Conservation (phyloP, 2,329 filamentous ascomycete genomes). For the Coleophoma cylindrospora region DNA sequence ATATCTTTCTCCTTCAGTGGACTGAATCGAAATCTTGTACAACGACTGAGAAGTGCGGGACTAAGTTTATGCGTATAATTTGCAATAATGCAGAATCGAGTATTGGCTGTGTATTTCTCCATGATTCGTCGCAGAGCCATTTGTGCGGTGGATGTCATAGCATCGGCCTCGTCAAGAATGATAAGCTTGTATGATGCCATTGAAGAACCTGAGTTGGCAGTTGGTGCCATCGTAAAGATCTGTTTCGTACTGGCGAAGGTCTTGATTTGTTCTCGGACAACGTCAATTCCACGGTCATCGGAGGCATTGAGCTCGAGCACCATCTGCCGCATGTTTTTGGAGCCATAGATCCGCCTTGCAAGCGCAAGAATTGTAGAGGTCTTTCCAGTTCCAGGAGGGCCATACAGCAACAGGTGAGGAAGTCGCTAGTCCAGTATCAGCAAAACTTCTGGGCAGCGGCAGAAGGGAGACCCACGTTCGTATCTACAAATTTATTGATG, state of each 20-base stretch:
- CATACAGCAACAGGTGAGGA: slow-evolving; percentile 93
- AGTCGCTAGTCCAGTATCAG: slow-evolving; percentile 50
- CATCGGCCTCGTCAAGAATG: slow-evolving; percentile 96
- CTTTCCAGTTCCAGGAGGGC: slow-evolving; percentile 94
- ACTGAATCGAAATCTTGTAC: slow-evolving; percentile 92
- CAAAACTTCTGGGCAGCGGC: background rate
- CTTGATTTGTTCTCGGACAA: slow-evolving; percentile 98
- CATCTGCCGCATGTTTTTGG: slow-evolving; percentile 94
- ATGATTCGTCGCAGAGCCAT: slow-evolving; percentile 97
- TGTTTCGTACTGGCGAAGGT: slow-evolving; percentile 98
- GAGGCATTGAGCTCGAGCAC: slow-evolving; percentile 96
- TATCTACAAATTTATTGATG: slow-evolving; percentile 95
- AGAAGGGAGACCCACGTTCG: slow-evolving; percentile 53
- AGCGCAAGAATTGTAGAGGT: slow-evolving; percentile 94
- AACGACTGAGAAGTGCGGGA: slow-evolving; percentile 85
- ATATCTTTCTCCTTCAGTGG: slow-evolving; percentile 89
- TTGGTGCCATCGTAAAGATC: slow-evolving; percentile 72
- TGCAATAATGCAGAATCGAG: slow-evolving; percentile 95
- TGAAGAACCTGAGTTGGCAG: slow-evolving; percentile 37
- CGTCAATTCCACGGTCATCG: slow-evolving; percentile 95
- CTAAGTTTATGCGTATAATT: slow-evolving; percentile 99
- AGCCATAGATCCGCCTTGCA: slow-evolving; percentile 86
- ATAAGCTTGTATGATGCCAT: slow-evolving; percentile 89
- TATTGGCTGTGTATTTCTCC: slow-evolving; percentile 99
- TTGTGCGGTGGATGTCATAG: slow-evolving; percentile 98